Evolutionary conservation across 768 basidiomycete species (phyloP), one percentile per base, ranked within the genome.

Genomic region (Candolleomyces eurysporus): DNA sequence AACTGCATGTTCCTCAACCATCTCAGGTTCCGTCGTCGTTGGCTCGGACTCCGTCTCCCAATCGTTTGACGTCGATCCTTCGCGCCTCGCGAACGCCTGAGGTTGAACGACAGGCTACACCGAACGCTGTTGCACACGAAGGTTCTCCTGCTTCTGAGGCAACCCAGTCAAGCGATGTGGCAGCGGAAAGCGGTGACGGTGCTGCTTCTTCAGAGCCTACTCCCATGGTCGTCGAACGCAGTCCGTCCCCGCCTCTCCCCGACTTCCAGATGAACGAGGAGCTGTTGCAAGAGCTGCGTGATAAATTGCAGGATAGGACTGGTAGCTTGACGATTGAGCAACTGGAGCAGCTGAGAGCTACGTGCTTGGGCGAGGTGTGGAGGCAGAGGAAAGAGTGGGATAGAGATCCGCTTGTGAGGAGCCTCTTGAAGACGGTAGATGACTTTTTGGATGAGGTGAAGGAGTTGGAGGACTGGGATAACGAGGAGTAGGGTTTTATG

Each of bases 301-400:
- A 70, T 2, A 72, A 78, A 49, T 71, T 98, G 30, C 75, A 75
- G 40, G 76, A 82, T 17, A 70, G 70, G 49, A 97, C 96, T 1
- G 70, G 62, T 6, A 70, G 69, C 0, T 76, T 98, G 48, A 91
- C 80, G 26, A 81, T 98, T 54, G 97, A 99, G 69, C 87, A 96
- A 69, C 82, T 99, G 6, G 97, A 98, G 71, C 95, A 98, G 73
- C 80, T 99, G 6, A 85, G 97, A 5, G 96, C 97, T 8, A 86
- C 83, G 2, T 90, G 87, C 66, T 83, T 95, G 26, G 85, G 87
- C 46, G 78, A 78, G 54, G 81, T 98, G n/a, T 99, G 96, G 96
- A 78, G 85, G 31, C 86, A 85, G 63, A 76, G 95, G 40, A 76
- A 78, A 13, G 89, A 90, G 39, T 99, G 97, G 97, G 84, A 97